Base-by-base conservation (phyloP, 2,329 filamentous ascomycete species). In the Ilyonectria destructans region DNA sequence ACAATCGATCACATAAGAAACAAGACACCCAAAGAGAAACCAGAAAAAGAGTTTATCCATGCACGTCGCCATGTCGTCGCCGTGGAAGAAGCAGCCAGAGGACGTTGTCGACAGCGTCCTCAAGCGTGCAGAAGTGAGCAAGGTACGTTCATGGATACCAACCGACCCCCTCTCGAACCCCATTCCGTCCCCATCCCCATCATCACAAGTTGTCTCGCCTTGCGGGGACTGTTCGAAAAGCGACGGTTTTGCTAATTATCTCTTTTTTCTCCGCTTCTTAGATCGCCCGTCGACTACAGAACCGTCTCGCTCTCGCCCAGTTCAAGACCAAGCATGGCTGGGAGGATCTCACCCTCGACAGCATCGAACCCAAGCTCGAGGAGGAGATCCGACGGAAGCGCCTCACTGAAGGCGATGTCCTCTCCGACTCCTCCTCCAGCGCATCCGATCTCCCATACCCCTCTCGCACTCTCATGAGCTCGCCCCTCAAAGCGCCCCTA, bases 301-400 rank as follows among this genome's bases (percentile, higher is more conserved):
- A 97, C 85, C 94, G 96, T 71, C 90, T 99, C 68, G 96, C 96
- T 67, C 90, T 98, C 71, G 96, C 96, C 80, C 96, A 97, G 82
- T 96, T 98, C 88, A 98, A 98, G 85, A 95, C 96, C 74, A 95
- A 97, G 83, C 93, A 97, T 84, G 95, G 95, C 80, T 97, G 95
- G 91, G 93, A 98, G 82, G 93, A 96, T 81, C 88, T 97, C 80
- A 93, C 92, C 70, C 89, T 97, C 77, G 93, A 95, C 80, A 91
- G 87, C 69, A 94, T 97, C 83, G 94, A 97, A 82, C 94, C 94
- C 58, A 93, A 92, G 80, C 85, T 96, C 70, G 92, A 96, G 79
- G 89, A 95, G 79, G 90, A 96, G 82, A 87, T 95, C 79, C 90
- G 92, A 83, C 88, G 91, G 74, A 93, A 92, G 82, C 89, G 92